Base-by-base conservation (phyloP, 768 basidiomycete species). In the Collybia sordida region DNA sequence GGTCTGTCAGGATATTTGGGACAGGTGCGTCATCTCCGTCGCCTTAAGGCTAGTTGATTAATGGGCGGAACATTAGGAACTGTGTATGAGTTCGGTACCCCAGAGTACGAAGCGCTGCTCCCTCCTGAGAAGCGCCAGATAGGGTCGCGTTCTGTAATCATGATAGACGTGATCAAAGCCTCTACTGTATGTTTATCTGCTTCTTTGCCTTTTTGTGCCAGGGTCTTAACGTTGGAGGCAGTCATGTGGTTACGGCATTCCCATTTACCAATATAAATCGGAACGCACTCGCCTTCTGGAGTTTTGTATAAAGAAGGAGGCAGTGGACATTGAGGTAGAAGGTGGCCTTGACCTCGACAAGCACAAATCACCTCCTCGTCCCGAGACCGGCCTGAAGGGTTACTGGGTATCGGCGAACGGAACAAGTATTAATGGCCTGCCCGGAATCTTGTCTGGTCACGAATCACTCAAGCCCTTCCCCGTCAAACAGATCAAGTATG, bases 161-260 rank as follows among this genome's bases (percentile, higher is more conserved):
- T 84, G 46, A 59, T 88, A 15, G 77, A 86, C 52, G 73, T 88
- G 8, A 70, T 79, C 62, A 81, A 80, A 67, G 82, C 85, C 48
- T 66, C 67, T 42, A 72, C 72, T 2, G 78, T 78, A 56, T 53
- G 74, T 59, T 17, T 36, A 22, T 23, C 42, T 37, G 4, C 23
- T 9, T 35, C 43, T 36, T 49, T 15, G 15, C 14, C 41, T 28
- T 36, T n/a, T 7, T 36, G 6, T 12, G 45, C 35, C 18, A n/a
- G 51, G 17, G 12, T 23, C 19, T 35, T 49, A 48, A 42, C 18
- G 23, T 1, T n/a, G 28, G 21, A 35, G 42, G 17, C 7, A 87
- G 86, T 85, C 85, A 1, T 88, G 85, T 55, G 85, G 86, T 18
- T 87, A 75, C 55, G 76, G 76, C 0, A 76, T 86, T 19, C 86